Evolutionary conservation across 345 rosid genomes (phyloP), one percentile per base, ranked within the genome.

Genomic region (Populus ilicifolia): DNA sequence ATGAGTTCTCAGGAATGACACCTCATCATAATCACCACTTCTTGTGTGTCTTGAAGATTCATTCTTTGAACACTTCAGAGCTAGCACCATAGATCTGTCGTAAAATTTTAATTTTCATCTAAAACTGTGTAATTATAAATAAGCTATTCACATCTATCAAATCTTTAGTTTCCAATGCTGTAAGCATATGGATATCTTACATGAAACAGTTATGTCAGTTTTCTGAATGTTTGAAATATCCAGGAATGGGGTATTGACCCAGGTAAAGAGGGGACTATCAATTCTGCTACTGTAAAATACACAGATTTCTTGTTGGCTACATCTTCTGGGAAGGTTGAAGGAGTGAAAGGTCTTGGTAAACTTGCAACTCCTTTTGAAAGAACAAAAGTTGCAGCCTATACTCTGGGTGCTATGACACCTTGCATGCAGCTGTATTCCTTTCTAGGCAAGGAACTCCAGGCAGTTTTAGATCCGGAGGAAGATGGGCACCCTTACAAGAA

Each of bases 381-480:
- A 84, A 96, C 98, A 39, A 96, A 91, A 87, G 92, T 96, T 85
- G 98, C 99, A 3, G 98, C 99, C 68, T 96, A 96, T 80, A 92
- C 93, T 71, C 87, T 96, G 64, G 97, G 96, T 86, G 97, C 98
- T 78, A 88, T 96, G 91, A 83, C 97, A 77, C 99, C 99, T 71
- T 91, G 97, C 89, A 94, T 96, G 99, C 86, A 90, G 83, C 80
- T 94, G 78, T 96, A 94, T 88, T 97, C 95, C 75, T 90, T 81
- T 82, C 85, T 92, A 2, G 97, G 96, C 76, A 91, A 84, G 86
- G 97, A 91, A 80, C 82, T 96, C 69, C 85, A 80, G 83, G 83
- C 82, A 71, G 86, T 89, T 81, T 48, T 83, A 77, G 87, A 86
- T 86, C 71, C 78, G 43, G 83, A 81, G 62, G 89, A 85, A 76